A percentile compares a stretch with the other conserved stretches of the same genome.
These are phyloP conservation scores for Aureobasidium sp. DNA, from an alignment of 2,329 filamentous ascomycete species.

Conservation along the genomic window DNA sequence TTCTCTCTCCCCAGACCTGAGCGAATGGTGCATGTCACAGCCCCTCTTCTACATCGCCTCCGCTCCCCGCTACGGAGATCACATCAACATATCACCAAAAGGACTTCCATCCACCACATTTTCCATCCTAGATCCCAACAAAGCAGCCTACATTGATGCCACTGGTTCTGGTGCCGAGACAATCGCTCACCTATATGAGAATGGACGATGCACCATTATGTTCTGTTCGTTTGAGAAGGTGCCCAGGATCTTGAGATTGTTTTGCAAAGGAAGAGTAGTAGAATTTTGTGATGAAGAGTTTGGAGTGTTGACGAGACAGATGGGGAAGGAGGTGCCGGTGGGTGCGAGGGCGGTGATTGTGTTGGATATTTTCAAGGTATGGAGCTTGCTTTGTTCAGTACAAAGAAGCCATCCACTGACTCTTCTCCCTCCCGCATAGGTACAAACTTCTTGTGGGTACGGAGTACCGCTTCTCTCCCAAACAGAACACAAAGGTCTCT, in stretches of 20 bases:
- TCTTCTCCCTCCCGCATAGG: constrained; percentile 22
- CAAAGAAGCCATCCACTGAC: not conserved
- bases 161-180: constrained; percentile 73
- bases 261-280: constrained; percentile 53
- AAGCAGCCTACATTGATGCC: constrained; percentile 64
- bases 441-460: constrained; percentile 61
- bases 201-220: constrained; percentile 67
- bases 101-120: constrained; percentile 59
- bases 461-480: constrained; percentile 49
- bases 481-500: constrained; percentile 26
- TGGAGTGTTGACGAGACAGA: constrained; percentile 38
- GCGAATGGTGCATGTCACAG: constrained; percentile 59
- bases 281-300: constrained; percentile 50
- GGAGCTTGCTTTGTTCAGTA: not conserved
- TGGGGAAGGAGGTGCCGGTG: constrained; percentile 30
- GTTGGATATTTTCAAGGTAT: constrained; percentile 54
- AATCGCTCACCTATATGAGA: constrained; percentile 68
- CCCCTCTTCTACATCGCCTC: constrained; percentile 70
- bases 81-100: constrained; percentile 74
- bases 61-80: constrained; percentile 58
- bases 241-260: constrained; percentile 59
- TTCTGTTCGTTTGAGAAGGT: constrained; percentile 58
- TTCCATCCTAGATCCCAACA: constrained; percentile 51
- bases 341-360: constrained; percentile 55
- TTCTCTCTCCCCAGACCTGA: constrained; percentile 49